A percentile compares a stretch with the other conserved stretches of the same genome.
phyloP scores from a whole-genome alignment of 345 rosid species.

The Citrus mangshanensis region DNA sequence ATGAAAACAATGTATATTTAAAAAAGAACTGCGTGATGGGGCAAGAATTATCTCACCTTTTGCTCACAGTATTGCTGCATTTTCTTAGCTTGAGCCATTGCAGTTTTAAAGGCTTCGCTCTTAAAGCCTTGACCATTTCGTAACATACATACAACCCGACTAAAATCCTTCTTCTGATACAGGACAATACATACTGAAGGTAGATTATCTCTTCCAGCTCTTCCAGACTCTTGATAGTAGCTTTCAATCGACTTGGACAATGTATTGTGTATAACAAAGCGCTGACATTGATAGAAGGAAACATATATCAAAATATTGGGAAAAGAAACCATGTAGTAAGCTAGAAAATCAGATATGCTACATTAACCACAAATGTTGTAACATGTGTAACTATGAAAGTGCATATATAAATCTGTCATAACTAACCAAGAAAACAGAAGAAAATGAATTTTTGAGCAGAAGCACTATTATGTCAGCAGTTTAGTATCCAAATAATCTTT shows the following conservation, averaged over 20 bases:
- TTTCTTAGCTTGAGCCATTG: constrained; percentile 88
- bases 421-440: neutral
- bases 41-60: constrained; percentile 40
- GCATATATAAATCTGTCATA: neutral
- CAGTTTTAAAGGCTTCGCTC: constrained; percentile 64
- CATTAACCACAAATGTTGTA: neutral
- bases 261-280: constrained; percentile 84
- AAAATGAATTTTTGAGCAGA: neutral
- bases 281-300: constrained; percentile 33
- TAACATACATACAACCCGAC: constrained; percentile 88
- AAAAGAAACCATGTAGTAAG: neutral
- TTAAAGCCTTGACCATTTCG: constrained; percentile 67
- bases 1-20: too few relatives aligned
- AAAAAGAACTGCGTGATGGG: neutral
- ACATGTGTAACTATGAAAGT: neutral
- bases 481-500: neutral
- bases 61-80: constrained; percentile 89
- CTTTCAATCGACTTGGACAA: constrained; percentile 93
- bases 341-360: neutral
- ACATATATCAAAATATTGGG: neutral
- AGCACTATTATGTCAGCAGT: neutral
- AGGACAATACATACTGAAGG: constrained; percentile 66
- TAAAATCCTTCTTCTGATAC: constrained; percentile 92
- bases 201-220: constrained; percentile 83
- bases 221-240: constrained; percentile 94